Evolutionary conservation across 2,329 filamentous ascomycete genomes (phyloP).

Genomic region (Trichoderma atroviride): DNA sequence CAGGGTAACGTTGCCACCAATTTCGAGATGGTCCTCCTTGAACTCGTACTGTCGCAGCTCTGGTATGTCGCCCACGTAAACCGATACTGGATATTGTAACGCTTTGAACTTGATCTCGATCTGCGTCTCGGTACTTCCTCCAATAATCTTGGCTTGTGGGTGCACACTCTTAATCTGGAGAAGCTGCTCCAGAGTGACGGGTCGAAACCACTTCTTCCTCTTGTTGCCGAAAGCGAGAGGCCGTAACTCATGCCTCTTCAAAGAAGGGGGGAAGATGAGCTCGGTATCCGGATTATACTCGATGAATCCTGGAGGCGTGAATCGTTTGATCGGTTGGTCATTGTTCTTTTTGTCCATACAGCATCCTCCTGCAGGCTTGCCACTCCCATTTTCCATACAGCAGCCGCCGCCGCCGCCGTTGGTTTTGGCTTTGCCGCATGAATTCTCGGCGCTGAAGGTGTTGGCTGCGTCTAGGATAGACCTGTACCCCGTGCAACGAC

Average conservation of each 20-base stretch:
- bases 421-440: constrained; percentile 52
- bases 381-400: constrained; percentile 68
- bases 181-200: constrained; percentile 82
- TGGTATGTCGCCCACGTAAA: constrained; percentile 90
- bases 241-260: constrained; percentile 80
- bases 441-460: constrained; percentile 69
- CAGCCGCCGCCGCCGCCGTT: constrained; percentile 59
- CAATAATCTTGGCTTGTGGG: constrained; percentile 89
- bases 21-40: constrained; percentile 78
- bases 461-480: constrained; percentile 94
- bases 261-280: constrained; percentile 85
- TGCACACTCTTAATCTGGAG: constrained; percentile 87
- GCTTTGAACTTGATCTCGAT: constrained; percentile 99
- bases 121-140: constrained; percentile 94
- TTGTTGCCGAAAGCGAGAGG: constrained; percentile 92
- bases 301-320: constrained; percentile 88
- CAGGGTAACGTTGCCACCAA: constrained; percentile 89
- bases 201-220: constrained; percentile 89
- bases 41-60: constrained; percentile 84
- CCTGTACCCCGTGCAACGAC: constrained; percentile 91
- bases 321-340: constrained; percentile 63
- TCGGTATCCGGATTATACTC: constrained; percentile 93
- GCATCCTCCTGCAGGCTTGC: constrained; percentile 53
- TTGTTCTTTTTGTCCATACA: constrained; percentile 66
- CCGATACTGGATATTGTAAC: constrained; percentile 83